phyloP scores from a whole-genome alignment of 169 alveolate species.

The Cryptosporidium xiaoi region DNA sequence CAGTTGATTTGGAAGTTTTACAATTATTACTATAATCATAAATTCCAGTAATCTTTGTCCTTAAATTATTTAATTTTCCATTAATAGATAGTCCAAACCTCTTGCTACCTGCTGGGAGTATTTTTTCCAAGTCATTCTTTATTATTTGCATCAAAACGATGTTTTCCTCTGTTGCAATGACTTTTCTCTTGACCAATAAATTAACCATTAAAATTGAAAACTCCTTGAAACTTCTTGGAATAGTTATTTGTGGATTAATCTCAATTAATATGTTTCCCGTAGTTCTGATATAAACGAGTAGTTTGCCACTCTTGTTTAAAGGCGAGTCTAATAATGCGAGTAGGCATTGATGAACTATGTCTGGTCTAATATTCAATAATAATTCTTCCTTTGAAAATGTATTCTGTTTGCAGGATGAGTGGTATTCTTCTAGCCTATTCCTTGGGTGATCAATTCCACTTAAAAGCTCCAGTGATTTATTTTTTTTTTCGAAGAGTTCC shows the following conservation, averaged over 20 bases:
- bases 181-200: conserved; percentile 83
- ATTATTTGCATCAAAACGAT: conserved; percentile 83
- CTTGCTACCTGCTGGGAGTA: conserved; percentile 85
- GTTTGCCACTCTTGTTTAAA: conserved; percentile 81
- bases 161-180: conserved; percentile 83
- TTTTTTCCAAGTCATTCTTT: conserved; percentile 83
- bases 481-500: conserved; percentile 41
- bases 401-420: background rate
- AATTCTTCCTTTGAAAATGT: conserved; percentile 64
- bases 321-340: conserved; percentile 87
- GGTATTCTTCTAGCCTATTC: conserved; percentile 50
- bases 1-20: conserved; percentile 11
- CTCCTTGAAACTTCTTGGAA: conserved; percentile 86
- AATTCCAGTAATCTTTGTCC: conserved; percentile 79
- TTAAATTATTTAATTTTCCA: conserved; percentile 80
- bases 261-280: conserved; percentile 85
- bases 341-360: conserved; percentile 89
- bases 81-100: conserved; percentile 85
- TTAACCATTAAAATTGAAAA: conserved; percentile 85
- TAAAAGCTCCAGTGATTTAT: conserved; percentile 44
- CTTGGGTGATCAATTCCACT: conserved; percentile 76
- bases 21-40: conserved; percentile 57
- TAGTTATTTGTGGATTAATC: conserved; percentile 87
- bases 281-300: conserved; percentile 85
- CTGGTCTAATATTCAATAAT: conserved; percentile 86